Base-by-base conservation (phyloP, 2,329 filamentous ascomycete genomes). In the Beauveria caledonica region DNA sequence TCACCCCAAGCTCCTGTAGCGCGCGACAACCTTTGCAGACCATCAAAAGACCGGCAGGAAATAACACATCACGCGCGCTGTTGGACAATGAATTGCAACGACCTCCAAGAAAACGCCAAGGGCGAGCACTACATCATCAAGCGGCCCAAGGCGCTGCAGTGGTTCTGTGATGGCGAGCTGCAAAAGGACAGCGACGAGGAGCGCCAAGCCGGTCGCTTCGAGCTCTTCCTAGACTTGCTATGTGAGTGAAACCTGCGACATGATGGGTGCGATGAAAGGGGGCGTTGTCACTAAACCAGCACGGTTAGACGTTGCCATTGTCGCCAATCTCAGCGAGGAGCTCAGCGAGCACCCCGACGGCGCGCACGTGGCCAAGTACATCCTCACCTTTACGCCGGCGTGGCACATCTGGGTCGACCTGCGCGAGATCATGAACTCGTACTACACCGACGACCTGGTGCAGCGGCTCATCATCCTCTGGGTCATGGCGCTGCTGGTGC, bases 341-440 rank as follows among this genome's bases (percentile, higher is more conserved):
- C 71, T 80, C 17, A 74, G 74, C 27, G 77, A 80, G 62, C 69
- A 78, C 51, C 72, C 78, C 9, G 70, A 76, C 27, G 76, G 76
- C 23, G 67, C 67, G 21, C 72, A 76, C 39, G 70, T 80, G 5
- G 74, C 74, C 57, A 79, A 80, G 66, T 80, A 78, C 65, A 71
- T 80, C 29, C 72, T 80, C 49, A 77, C 78, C 42, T 76, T 79
- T 42, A 71, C 76, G 8, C 77, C 77, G 10, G 76, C 77, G 60
- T 80, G 77, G 77, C 75, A 80, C 62, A 75, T 80, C 53, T 80
- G 78, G 78, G 73, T 71, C 45, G 78, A 80, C 62, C 69, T 79
- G 19, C 75, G 77, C 62, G 78, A 80, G 67, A 69, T 80, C 60
- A 80, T 80, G 76, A 80, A 80, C 67, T 77, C 76, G 8, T 80